These are phyloP conservation scores for Pseudopediastrum boryanum DNA, from an alignment of 139 green algal genomes.

Conservation along the genomic window DNA sequence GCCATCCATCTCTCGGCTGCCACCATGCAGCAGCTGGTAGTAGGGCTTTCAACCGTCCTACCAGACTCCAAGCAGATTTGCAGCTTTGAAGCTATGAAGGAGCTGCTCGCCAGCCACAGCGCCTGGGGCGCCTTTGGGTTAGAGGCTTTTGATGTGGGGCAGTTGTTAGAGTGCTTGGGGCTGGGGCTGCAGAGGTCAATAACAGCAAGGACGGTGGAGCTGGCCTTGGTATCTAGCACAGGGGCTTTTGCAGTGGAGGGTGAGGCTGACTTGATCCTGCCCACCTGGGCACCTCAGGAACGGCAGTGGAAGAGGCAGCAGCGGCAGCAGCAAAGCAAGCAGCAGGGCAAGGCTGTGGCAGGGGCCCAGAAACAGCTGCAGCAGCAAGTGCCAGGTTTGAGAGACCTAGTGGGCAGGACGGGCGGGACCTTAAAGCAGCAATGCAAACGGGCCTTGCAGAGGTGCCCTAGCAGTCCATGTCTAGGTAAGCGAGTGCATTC, in stretches of 20 bases:
- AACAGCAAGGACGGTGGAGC: not conserved
- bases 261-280: not conserved
- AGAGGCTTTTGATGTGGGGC: not conserved
- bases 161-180: not conserved
- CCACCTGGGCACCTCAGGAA: too few species aligned
- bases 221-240: not conserved
- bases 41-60: not conserved
- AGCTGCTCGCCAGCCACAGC: not conserved
- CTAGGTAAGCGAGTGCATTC: too few species aligned
- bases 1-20: not conserved
- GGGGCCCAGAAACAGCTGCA: too few species aligned
- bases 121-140: not conserved
- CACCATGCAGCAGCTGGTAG: not conserved
- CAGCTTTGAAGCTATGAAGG: not conserved
- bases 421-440: too few species aligned
- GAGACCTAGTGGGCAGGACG: too few species aligned
- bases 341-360: too few species aligned
- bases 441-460: too few species aligned
- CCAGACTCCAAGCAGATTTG: not conserved
- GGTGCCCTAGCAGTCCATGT: too few species aligned
- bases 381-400: too few species aligned
- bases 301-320: too few species aligned
- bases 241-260: not conserved
- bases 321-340: too few species aligned
- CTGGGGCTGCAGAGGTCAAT: not conserved